Conservation (phyloP, 139 green algal species). For the Chlamydomonas sp. region DNA sequence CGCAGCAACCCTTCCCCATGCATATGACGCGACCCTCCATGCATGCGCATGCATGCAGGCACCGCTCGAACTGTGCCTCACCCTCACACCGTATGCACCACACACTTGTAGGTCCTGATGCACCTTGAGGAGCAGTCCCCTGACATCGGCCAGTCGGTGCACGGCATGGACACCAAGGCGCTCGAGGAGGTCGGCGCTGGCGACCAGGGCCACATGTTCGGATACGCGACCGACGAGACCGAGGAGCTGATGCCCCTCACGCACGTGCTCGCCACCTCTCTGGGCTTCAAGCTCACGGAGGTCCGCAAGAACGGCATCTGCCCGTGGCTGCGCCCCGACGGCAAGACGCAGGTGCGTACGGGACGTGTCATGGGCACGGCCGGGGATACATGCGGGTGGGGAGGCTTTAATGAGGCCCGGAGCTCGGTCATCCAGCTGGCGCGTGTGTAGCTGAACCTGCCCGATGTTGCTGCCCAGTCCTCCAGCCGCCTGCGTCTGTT, state of each 20-base stretch:
- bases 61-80: no score
- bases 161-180: slow-evolving; percentile 98
- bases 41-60: no score
- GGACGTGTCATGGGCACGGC: slow-evolving; percentile 39
- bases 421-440: no score
- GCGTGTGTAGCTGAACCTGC: no score
- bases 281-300: slow-evolving; percentile 85
- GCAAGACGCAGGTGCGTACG: slow-evolving; percentile 96
- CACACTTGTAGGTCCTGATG: slow-evolving; percentile 86
- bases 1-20: no score
- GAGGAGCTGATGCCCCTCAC: slow-evolving; percentile 98
- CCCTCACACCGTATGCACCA: no score
- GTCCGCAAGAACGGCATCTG: slow-evolving; percentile 85
- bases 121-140: slow-evolving; percentile 98
- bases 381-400: no score
- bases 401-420: no score
- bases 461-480: no score
- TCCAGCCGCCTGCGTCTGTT: no score
- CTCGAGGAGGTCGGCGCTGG: slow-evolving; percentile 96
- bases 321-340: slow-evolving; percentile 93
- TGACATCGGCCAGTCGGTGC: slow-evolving; percentile 97
- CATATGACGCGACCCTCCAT: no score
- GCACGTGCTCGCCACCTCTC: slow-evolving; percentile 92
- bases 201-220: slow-evolving; percentile 99
- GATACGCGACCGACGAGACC: slow-evolving; percentile 98